Evolutionary conservation across 768 basidiomycete species (phyloP), one percentile per base, ranked within the genome.

Genomic region (Collybia sp.): DNA sequence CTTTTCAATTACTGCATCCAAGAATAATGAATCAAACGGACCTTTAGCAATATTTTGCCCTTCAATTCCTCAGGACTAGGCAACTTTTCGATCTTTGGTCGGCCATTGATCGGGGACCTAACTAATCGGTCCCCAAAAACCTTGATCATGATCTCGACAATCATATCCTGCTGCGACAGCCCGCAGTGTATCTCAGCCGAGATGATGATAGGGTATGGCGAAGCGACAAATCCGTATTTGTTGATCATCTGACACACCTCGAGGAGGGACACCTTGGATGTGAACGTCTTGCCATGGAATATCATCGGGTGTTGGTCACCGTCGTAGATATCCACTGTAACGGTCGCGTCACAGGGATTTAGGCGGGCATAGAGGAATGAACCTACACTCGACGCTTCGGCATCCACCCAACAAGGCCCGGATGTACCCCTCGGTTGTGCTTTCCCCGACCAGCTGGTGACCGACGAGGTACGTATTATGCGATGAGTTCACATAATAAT

Each of bases 121-220:
- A 73, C 49, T 2, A 73, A 56, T 12, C 54, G 57, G 30, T 74
- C 72, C 1, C 73, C 73, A 50, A 80, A 80, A 4, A 73, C 70
- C 39, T 68, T 60, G 1, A 53, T 56, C 73, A 75, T 75, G 46
- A 76, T 75, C 25, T 66, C 63, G 18, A 68, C 75, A 35, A 78
- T 68, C 55, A 66, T 65, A 45, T 76, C 73, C 47, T 82, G 73
- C 52, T 80, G 75, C 33, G 79, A 75, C 5, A 71, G 69, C 2
- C 77, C 73, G 64, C 93, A 96, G 58, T 97, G 95, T 5, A 96
- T 79, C 68, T 99, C 96, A n/a, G 93, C 91, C 3, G 93, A 95
- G 44, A 99, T 89, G 67, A 99, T 90, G 61, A 99, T 78, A 0
- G 96, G 96, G 63, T 93, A 97, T 0, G 93, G 89, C 2, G 93